Conservation (phyloP, 768 basidiomycete genomes). For the Amanita muscaria region DNA sequence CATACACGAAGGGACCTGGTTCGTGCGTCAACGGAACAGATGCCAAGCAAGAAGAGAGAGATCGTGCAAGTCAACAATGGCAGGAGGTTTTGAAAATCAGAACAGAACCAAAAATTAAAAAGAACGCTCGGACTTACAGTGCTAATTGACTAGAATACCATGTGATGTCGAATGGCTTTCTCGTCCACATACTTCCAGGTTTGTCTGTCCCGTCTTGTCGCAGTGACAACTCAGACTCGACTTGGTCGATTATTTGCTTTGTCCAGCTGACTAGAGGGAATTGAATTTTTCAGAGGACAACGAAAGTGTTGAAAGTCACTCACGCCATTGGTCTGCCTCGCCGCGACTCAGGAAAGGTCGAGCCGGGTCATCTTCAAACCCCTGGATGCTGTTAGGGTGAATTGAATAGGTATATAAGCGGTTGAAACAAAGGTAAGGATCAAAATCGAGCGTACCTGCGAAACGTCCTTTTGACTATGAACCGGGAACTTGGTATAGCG, state of each 20-base stretch:
- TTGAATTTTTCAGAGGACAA: background rate
- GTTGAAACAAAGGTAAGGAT: background rate
- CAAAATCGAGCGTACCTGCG: conserved; percentile 1
- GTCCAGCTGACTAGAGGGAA: conserved; percentile 53
- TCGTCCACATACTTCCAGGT: conserved; percentile 39
- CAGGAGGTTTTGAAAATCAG: background rate
- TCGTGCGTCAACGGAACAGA: background rate
- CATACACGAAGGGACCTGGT: conserved; percentile 57
- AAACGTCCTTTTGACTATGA: background rate
- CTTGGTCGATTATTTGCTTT: conserved; percentile 52
- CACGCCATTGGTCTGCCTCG: conserved; percentile 75
- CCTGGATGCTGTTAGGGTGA: background rate
- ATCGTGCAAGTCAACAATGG: background rate
- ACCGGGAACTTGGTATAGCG: conserved; percentile 32
- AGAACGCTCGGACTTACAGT: conserved; percentile 32
- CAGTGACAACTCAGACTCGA: conserved; percentile 44
- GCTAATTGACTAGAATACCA: conserved; percentile 67
- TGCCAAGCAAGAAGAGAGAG: background rate
- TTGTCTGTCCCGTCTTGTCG: conserved; percentile 38
- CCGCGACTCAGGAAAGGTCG: conserved; percentile 44
- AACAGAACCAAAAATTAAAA: background rate
- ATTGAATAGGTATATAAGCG: background rate
- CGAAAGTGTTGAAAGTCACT: conserved; percentile 20
- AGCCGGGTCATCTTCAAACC: conserved; percentile 1
- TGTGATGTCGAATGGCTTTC: conserved; percentile 60